These are phyloP conservation scores for Rhamnella rubrinervis DNA, from an alignment of 331 rosid genomes.

Conservation along the genomic window DNA sequence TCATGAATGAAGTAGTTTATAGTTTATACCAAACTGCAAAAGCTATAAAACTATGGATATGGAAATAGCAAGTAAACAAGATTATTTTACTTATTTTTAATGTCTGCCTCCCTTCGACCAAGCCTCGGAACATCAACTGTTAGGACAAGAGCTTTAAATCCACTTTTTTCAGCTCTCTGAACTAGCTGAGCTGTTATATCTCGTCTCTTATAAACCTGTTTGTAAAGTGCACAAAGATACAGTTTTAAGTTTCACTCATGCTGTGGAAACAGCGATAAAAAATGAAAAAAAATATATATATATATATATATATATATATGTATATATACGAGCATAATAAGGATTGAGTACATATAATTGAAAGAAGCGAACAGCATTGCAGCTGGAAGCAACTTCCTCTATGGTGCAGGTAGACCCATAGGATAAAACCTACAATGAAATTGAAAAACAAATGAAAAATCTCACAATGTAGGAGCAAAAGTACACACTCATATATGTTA, in stretches of 20 bases:
- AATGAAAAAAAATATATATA: too few species aligned
- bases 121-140: constrained; percentile 59
- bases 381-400: constrained; percentile 72
- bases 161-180: constrained; percentile 54
- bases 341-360: constrained; percentile 47
- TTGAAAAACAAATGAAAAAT: neutral
- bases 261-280: neutral
- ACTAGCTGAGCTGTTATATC: constrained; percentile 48
- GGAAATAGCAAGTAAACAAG: neutral
- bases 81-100: constrained; percentile 44
- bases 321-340: constrained; percentile 1
- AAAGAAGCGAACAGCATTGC: constrained; percentile 64
- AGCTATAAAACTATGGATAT: too few species aligned
- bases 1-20: too few species aligned
- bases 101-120: constrained; percentile 75
- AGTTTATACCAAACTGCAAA: too few species aligned
- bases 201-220: constrained; percentile 51
- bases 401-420: constrained; percentile 40
- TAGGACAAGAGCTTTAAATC: constrained; percentile 62
- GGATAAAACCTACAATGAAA: constrained; percentile 42
- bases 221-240: neutral
- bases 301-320: too few species aligned
- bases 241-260: neutral
- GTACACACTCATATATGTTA: neutral
- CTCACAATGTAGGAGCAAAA: neutral